Evolutionary conservation across 1,284 basidiomycete genomes (phyloP).

Genomic region (Papiliotrema flavescens): DNA sequence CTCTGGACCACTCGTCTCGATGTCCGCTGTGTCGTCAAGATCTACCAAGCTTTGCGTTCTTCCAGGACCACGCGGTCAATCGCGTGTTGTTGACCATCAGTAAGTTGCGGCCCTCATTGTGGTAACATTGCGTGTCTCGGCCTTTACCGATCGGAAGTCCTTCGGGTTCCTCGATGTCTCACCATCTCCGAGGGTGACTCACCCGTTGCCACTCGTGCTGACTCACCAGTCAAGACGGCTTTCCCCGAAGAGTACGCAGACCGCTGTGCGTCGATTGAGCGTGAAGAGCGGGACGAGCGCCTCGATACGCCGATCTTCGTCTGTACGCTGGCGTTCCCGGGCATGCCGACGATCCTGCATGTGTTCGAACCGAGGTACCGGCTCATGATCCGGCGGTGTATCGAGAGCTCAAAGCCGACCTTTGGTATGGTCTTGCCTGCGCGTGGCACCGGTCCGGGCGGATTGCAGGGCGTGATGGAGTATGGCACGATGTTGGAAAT

Average conservation of each 20-base stretch:
- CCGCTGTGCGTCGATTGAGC: constrained; percentile 60
- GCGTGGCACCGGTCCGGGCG: constrained; percentile 37
- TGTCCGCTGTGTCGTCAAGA: constrained; percentile 83
- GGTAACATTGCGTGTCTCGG: neutral
- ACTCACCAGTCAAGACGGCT: constrained; percentile 57
- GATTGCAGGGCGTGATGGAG: constrained; percentile 53
- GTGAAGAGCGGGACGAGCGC: constrained; percentile 70
- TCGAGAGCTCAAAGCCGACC: constrained; percentile 65
- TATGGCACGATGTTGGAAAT: constrained; percentile 95
- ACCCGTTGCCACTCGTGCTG: neutral
- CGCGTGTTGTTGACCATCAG: constrained; percentile 65
- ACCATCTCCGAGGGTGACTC: constrained; percentile 8
- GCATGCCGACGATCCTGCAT: constrained; percentile 82
- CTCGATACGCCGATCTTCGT: constrained; percentile 88
- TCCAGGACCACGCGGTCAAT: constrained; percentile 67
- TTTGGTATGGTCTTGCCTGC: constrained; percentile 89
- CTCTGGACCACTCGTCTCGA: constrained; percentile 73
- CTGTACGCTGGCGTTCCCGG: constrained; percentile 83
- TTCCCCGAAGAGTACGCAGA: constrained; percentile 60
- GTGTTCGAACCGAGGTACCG: constrained; percentile 91
- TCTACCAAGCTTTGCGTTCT: constrained; percentile 72
- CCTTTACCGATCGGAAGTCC: no score
- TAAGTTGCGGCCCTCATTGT: constrained; percentile 48
- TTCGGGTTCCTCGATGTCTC: neutral
- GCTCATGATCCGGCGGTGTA: constrained; percentile 87